Evolutionary conservation across 352 stramenopile species (phyloP).

Genomic region (Phytophthora europaea): DNA sequence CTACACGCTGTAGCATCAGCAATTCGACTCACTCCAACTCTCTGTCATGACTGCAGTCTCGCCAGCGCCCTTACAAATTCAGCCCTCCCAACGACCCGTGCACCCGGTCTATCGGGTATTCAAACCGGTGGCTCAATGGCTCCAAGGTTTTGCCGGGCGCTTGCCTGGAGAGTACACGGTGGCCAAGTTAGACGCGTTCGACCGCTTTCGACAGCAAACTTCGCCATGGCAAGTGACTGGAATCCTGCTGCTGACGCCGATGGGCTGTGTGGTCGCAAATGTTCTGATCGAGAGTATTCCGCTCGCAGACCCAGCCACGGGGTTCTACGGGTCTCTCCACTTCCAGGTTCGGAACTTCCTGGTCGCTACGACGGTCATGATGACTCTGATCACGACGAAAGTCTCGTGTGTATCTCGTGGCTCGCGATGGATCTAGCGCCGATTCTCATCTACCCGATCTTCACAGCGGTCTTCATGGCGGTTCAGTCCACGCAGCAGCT

Average conservation of each 20-base stretch:
- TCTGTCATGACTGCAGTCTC: conserved; percentile 21
- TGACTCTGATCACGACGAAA: conserved; percentile 20
- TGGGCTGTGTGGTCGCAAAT: conserved; percentile 28
- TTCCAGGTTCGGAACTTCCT: conserved; percentile 45
- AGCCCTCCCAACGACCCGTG: neutral
- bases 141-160: conserved; percentile 3
- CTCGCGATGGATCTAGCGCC: conserved; percentile 20
- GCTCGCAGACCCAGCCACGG: conserved; percentile 18
- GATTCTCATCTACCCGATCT: conserved; percentile 45
- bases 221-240: neutral
- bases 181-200: conserved; percentile 43
- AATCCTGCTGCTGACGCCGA: conserved; percentile 21
- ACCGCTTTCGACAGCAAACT: conserved; percentile 18
- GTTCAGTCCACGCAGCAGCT: conserved; percentile 34
- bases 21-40: neutral
- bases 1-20: neutral
- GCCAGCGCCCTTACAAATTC: conserved; percentile 1
- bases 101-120: neutral
- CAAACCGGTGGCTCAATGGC: neutral
- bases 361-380: conserved; percentile 11
- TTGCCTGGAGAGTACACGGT: conserved; percentile 46
- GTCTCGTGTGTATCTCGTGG: conserved; percentile 31
- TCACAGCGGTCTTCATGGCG: conserved; percentile 40
- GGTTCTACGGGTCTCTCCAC: conserved; percentile 18
- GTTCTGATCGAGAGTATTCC: conserved; percentile 38